Evolutionary conservation across 257 asterid genomes (phyloP), one percentile per base, ranked within the genome.

Genomic region (Fraxinus anomala): DNA sequence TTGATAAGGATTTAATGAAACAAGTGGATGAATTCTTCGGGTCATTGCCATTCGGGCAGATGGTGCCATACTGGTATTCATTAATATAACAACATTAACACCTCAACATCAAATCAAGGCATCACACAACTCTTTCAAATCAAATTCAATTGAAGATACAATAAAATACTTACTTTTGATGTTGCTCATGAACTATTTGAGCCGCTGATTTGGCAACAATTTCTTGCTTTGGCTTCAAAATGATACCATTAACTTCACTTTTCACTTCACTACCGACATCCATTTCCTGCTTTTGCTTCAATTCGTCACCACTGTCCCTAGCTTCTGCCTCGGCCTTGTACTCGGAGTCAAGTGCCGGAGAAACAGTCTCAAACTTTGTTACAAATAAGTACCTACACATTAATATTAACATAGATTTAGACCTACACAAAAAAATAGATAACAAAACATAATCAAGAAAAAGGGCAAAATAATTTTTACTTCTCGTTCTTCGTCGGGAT

Each of bases 1-100:
- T 82, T 93, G 97, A 77, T 96, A 96, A 49, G 98, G 99, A 82
- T 92, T 93, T 83, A 96, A 82, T 8, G 99, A 92, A 72, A 87
- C 95, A 30, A 96, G 97, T 0, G 99, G 99, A 24, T 91, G 96
- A 61, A 93, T 79, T 74, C 98, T 87, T 5, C 97, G 75, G 11
- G 97, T 92, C 95, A 93, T 91, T 0, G 98, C 89, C 99, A 92
- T 87, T 73, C 97, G 82, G 26, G 93, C 96, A 73, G 89, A 36
- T 0, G 99, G 99, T 28, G 95, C 91, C 89, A 81, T 85, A 80
- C 99, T 96, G 92, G n/a, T 40, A 83, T 51, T 9, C 59, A 72
- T n/a, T 72, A 4, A 7, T n/a, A 1, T 19, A 39, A 7, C 49
- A 30, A 54, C 10, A 5, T 40, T 30, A 37, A 44, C 28, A 36